These are phyloP conservation scores for Xylariaceae sp. DNA, from an alignment of 2,329 filamentous ascomycete species.

Conservation along the genomic window DNA sequence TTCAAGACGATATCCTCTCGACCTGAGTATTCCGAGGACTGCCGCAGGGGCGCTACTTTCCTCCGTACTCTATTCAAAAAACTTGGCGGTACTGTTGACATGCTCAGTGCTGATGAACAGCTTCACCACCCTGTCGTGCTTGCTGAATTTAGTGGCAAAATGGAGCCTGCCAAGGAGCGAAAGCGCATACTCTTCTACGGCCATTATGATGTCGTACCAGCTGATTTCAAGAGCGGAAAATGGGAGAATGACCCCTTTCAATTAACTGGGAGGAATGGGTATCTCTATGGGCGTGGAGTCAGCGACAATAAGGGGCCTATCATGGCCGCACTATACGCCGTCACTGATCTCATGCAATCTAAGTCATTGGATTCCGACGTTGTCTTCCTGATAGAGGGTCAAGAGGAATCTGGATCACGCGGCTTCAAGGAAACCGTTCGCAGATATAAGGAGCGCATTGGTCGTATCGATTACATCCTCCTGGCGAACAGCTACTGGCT, in stretches of 20 bases:
- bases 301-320: constrained; percentile 98
- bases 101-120: constrained; percentile 75
- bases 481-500: constrained; percentile 98
- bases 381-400: constrained; percentile 91
- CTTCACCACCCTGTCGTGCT: constrained; percentile 86
- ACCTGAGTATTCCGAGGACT: constrained; percentile 83
- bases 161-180: constrained; percentile 57
- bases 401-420: constrained; percentile 90
- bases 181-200: constrained; percentile 96
- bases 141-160: constrained; percentile 79
- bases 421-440: constrained; percentile 83
- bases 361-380: constrained; percentile 83
- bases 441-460: constrained; percentile 78
- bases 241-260: constrained; percentile 88
- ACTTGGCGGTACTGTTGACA: constrained; percentile 82
- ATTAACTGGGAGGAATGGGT: constrained; percentile 86
- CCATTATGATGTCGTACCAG: constrained; percentile 94
- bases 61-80: constrained; percentile 87
- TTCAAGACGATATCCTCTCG: constrained; percentile 90
- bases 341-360: constrained; percentile 81
- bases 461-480: constrained; percentile 88
- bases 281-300: constrained; percentile 91
- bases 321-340: constrained; percentile 88
- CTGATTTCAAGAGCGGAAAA: constrained; percentile 74
- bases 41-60: constrained; percentile 86